phyloP scores from a whole-genome alignment of 1,284 basidiomycete species.

The Paramarasmius palmivorus region DNA sequence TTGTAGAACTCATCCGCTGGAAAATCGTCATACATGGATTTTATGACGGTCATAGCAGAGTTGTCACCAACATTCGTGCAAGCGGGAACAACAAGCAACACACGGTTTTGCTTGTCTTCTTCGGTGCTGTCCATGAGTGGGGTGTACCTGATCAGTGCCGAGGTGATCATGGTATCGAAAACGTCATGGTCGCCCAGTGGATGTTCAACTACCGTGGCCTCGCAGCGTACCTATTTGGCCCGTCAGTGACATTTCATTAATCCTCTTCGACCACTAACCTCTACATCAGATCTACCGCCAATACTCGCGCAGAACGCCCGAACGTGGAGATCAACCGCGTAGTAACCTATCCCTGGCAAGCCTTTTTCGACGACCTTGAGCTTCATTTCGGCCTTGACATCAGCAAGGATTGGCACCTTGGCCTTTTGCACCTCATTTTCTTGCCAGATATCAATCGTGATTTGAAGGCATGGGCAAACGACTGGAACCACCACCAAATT shows the following conservation, averaged over 20 bases:
- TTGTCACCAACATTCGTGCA: conserved; percentile 25
- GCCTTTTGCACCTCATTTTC: conserved; percentile 26
- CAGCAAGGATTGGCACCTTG: conserved; percentile 18
- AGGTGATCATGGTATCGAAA: conserved; percentile 33
- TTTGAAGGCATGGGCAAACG: conserved; percentile 11
- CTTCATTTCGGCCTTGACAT: conserved; percentile 18
- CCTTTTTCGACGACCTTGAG: conserved; percentile 18
- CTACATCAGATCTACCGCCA: too few species aligned
- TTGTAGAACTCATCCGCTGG: conserved; percentile 26
- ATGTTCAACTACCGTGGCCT: conserved; percentile 26
- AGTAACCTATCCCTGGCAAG: conserved; percentile 19
- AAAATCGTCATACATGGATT: conserved; percentile 34
- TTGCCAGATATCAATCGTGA: conserved; percentile 19
- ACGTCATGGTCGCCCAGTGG: conserved; percentile 23
- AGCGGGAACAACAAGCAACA: conserved; percentile 20
- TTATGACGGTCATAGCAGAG: conserved; percentile 30
- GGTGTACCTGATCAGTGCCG: conserved; percentile 26
- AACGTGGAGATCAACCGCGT: too few species aligned
- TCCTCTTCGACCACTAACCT: not conserved
- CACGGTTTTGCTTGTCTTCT: conserved; percentile 21
- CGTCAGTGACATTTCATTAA: conserved; percentile 15
- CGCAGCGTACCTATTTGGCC: conserved; percentile 30
- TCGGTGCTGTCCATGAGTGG: conserved; percentile 8
- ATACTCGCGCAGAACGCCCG: too few species aligned
- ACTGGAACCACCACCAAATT: conserved; percentile 23